Evolutionary conservation across 2,329 filamentous ascomycete species (phyloP), one percentile per base, ranked within the genome.

Genomic region (Stenocarpella maydis): DNA sequence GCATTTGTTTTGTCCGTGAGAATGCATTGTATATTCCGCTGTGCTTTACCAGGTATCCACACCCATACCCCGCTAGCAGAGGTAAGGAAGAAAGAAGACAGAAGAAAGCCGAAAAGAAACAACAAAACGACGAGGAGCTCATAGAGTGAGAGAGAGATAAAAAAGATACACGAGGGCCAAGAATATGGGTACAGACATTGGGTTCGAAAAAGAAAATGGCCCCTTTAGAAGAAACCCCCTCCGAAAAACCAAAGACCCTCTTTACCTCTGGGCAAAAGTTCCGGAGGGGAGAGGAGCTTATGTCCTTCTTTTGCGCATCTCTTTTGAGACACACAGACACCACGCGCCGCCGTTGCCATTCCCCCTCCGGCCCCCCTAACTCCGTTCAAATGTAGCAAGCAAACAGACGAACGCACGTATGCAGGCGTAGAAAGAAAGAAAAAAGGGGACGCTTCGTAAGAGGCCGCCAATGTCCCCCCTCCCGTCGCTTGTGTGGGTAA

Each of bases 21-120:
- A 68, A 70, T 64, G 68, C 65, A 70, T 37, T 37, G 34, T 68
- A 52, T 60, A 70, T 64, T 68, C 58, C 69, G 69, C 69, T 70
- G 50, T 65, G 55, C 69, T 63, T 50, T 65, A 60, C 41, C 65
- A 65, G 65, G 65, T 70, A 68, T 68, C 65, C 55, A 65, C 58
- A 68, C 69, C 58, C 54, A 69, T 61, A 67, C 43, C 54, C 64
- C 64, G 17, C 39, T 17, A 34, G 47, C 49, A 63, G 14, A 68
- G 53, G 67, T 70, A n/a, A 55, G 68, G 49, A 63, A 69, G 49
- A 63, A 54, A 54, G 55, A 71, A 68, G 55, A 45, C 68, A 34
- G 31, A 34, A 9, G 9, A 9, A 34, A 34, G 9, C 31, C 31
- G 4, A n/a, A 64, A 34, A 60, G 69, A 65, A 55, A 70, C 68